phyloP scores from a whole-genome alignment of 495 filamentous ascomycete species.

The Hypoxylon fuscum region DNA sequence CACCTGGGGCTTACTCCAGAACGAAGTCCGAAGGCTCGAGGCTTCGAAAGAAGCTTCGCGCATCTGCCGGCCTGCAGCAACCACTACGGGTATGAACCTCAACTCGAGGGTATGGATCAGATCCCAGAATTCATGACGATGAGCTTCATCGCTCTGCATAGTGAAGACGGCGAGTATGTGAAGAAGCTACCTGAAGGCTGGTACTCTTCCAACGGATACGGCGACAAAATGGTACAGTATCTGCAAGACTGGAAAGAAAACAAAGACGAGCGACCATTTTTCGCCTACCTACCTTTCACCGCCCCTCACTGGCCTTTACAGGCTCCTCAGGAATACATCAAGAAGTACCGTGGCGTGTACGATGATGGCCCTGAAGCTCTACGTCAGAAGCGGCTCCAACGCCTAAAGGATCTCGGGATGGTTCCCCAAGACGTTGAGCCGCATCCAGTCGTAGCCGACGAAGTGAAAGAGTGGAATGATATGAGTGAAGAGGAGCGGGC shows the following conservation, averaged over 20 bases:
- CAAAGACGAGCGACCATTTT: slow-evolving; percentile 64
- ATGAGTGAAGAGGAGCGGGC: slow-evolving; percentile 62
- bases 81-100: slow-evolving; percentile 69
- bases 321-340: slow-evolving; percentile 62
- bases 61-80: slow-evolving; percentile 60
- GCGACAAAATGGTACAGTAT: slow-evolving; percentile 64
- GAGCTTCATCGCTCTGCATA: slow-evolving; percentile 65
- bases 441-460: slow-evolving; percentile 65
- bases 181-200: slow-evolving; percentile 64
- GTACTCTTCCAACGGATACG: slow-evolving; percentile 66
- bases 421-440: slow-evolving; percentile 61
- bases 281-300: slow-evolving; percentile 67
- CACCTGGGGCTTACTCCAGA: slow-evolving; percentile 57
- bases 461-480: slow-evolving; percentile 65
- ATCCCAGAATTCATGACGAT: slow-evolving; percentile 62
- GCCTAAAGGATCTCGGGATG: slow-evolving; percentile 64
- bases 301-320: slow-evolving; percentile 72
- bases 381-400: slow-evolving; percentile 59
- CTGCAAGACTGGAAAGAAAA: slow-evolving; percentile 63
- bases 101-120: slow-evolving; percentile 48
- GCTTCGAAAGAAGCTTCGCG: slow-evolving; percentile 55
- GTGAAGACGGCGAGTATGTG: slow-evolving; percentile 62
- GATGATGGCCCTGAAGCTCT: slow-evolving; percentile 66
- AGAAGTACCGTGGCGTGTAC: slow-evolving; percentile 65
- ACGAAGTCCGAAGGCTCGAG: slow-evolving; percentile 52